Conservation (phyloP, 495 filamentous ascomycete species). For the Daldinia childiae region DNA sequence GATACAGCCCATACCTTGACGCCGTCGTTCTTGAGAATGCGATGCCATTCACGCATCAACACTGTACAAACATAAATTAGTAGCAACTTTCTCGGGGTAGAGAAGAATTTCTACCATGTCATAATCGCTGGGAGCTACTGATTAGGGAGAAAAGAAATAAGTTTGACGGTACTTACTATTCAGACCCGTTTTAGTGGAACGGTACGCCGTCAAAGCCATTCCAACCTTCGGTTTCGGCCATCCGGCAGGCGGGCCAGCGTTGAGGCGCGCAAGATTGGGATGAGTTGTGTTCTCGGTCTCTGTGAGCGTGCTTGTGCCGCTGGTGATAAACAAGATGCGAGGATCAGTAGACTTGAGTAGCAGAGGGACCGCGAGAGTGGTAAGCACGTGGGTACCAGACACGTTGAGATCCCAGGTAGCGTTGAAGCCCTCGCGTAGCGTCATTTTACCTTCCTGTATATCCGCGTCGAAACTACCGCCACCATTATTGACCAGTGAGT, state of each 20-base stretch:
- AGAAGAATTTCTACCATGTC: background rate
- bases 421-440: constrained; percentile 56
- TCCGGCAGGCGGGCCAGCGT: constrained; percentile 53
- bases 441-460: constrained; percentile 35
- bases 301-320: constrained; percentile 57
- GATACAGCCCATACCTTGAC: constrained; percentile 67
- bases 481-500: constrained; percentile 65
- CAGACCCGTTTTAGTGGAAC: constrained; percentile 65
- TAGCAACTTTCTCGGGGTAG: background rate
- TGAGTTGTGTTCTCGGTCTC: constrained; percentile 47
- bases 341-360: constrained; percentile 56
- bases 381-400: constrained; percentile 59
- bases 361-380: constrained; percentile 56
- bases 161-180: constrained; percentile 51
- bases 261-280: constrained; percentile 28
- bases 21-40: constrained; percentile 63
- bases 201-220: constrained; percentile 53
- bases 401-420: constrained; percentile 61
- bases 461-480: constrained; percentile 53
- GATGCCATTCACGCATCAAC: constrained; percentile 69
- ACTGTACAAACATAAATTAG: constrained; percentile 32
- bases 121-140: background rate
- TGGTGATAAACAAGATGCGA: constrained; percentile 61
- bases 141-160: background rate
- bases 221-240: constrained; percentile 48